Base-by-base conservation (phyloP, 805 yeast genomes). In the Candida coquimbonensis region DNA sequence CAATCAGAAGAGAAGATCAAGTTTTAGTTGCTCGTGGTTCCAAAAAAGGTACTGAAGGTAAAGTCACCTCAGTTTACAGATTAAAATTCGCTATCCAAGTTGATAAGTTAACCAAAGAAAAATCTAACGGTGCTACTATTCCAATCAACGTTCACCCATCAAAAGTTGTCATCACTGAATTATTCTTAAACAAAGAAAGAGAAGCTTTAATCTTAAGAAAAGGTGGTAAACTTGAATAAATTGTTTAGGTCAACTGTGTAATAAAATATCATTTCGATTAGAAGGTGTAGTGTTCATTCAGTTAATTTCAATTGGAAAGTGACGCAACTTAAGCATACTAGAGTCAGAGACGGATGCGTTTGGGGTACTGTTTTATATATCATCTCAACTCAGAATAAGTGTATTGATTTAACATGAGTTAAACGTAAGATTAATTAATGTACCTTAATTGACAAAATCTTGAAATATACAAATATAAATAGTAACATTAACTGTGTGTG, bases 1-100 rank as follows among this genome's bases (percentile, higher is more conserved):
- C 99, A 73, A 83, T 93, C 80, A 93, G 97, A 84, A 85, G 86
- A 77, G 95, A 90, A 65, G 99, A 93, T 73, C 88, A 86, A 75
- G 96, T 93, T 64, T 74, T 79, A 65, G 93, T 93, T 68, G 91
- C 85, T 72, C 91, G 99, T 78, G 99, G 99, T 70, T 87, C 98
- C 69, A 87, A 87, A 86, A 93, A 93, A 82, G 99, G 98, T 73
- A 89, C 91, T 66, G 99, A 91, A 81, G 99, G 99, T 77, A 87
- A 89, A 78, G 81, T 93, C 73, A 78, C 93, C 62, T 85, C 96
- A 59, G 98, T 91, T 63, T 93, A 93, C 96, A 91, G 99, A 86
- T 86, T 93, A 77, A 93, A 93, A 76, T 93, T 78, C 71, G 82
- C 96, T 64, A 80, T 93, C 63, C 98, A 91, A 78, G 84, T 93